Evolutionary conservation across 2,329 filamentous ascomycete species (phyloP).

Genomic region (Diaporthe eres): DNA sequence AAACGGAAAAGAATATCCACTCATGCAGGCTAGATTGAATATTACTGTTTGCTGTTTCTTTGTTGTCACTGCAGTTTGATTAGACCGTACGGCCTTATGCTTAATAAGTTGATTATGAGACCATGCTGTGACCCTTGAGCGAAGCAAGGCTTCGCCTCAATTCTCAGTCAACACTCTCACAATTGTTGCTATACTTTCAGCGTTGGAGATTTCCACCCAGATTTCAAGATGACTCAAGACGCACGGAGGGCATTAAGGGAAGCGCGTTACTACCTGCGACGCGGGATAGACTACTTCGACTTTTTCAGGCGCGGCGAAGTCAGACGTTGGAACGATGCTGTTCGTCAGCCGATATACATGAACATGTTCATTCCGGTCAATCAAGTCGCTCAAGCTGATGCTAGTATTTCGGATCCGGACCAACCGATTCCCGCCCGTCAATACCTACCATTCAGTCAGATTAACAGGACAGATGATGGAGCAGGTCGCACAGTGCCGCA

Average conservation of each 20-base stretch:
- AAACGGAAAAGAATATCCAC: neutral
- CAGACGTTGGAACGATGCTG: neutral
- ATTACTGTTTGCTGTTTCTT: neutral
- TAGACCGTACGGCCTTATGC: neutral
- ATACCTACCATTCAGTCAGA: neutral
- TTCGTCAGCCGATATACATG: neutral
- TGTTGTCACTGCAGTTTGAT: neutral
- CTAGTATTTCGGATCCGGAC: neutral
- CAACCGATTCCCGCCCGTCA: neutral
- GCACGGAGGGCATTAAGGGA: too few relatives aligned
- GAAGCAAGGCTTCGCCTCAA: neutral
- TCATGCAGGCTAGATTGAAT: neutral
- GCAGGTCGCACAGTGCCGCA: neutral
- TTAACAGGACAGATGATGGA: neutral
- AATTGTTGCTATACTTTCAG: neutral
- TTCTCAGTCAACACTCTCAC: neutral
- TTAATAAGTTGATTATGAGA: neutral
- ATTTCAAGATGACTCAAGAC: neutral
- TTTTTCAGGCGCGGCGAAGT: neutral
- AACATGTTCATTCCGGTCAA: neutral
- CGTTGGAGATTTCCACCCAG: neutral
- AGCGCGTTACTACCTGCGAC: neutral
- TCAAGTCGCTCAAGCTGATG: neutral
- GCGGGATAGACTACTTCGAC: neutral
- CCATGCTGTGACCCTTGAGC: too few relatives aligned